A percentile compares a stretch with the other conserved stretches of the same genome.
Conservation (phyloP, 2,329 filamentous ascomycete species). For the Fusarium cyanostomum region DNA sequence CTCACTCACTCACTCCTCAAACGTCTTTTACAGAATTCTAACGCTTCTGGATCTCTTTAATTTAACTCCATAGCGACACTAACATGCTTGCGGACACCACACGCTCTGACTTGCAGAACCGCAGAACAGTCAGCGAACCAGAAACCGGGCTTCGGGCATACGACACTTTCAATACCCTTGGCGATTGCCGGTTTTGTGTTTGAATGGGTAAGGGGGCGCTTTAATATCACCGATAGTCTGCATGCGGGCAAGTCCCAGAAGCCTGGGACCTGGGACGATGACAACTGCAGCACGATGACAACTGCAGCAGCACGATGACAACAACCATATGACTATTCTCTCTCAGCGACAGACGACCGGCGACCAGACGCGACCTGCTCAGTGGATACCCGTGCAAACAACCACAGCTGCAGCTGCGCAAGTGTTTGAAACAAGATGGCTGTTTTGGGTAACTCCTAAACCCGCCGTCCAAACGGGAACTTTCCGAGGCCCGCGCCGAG, state of each 20-base stretch:
- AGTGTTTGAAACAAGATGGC: slow-evolving; percentile 23
- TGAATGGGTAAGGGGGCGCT: slow-evolving; percentile 7
- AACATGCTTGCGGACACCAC: background rate
- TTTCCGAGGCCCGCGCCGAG: slow-evolving; percentile 30
- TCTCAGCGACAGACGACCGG: slow-evolving; percentile 1
- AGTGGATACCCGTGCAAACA: slow-evolving; percentile 26
- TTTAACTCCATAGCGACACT: background rate
- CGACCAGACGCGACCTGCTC: background rate
- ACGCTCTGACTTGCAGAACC: background rate
- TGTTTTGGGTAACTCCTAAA: slow-evolving; percentile 13
- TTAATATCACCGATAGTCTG: slow-evolving; percentile 21
- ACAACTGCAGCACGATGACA: background rate
- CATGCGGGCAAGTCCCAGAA: slow-evolving; percentile 17
- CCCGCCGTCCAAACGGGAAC: slow-evolving; percentile 11
- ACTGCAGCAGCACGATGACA: too few relatives aligned
- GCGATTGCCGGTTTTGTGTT: slow-evolving; percentile 3
- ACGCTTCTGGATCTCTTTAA: slow-evolving; percentile 10
- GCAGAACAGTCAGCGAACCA: slow-evolving; percentile 6
- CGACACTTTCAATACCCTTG: slow-evolving; percentile 6
- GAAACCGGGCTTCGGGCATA: slow-evolving; percentile 11
- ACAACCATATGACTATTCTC: background rate
- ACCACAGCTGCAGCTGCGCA: slow-evolving; percentile 12
- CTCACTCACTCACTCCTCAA: slow-evolving; percentile 5
- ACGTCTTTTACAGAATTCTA: slow-evolving; percentile 4
- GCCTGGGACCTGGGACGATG: slow-evolving; percentile 10